A percentile compares a stretch with the other conserved stretches of the same genome.
phyloP scores from a whole-genome alignment of 2,329 filamentous ascomycete species.

The Cytospora paraplurivora region DNA sequence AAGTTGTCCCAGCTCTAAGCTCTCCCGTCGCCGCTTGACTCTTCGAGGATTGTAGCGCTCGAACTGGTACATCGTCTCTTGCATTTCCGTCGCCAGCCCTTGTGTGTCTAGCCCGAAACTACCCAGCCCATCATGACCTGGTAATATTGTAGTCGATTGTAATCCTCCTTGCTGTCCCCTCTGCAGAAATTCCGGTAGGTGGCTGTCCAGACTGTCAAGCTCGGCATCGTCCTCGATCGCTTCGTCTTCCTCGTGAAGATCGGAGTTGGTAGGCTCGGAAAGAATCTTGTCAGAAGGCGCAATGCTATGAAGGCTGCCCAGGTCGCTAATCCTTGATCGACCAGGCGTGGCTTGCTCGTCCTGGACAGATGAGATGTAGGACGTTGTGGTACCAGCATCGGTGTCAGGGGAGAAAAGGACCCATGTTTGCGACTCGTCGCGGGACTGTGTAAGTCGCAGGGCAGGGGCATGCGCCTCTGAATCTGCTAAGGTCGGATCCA shows the following conservation, averaged over 20 bases:
- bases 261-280: slow-evolving; percentile 36
- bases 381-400: slow-evolving; percentile 60
- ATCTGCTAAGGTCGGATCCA: slow-evolving; percentile 43
- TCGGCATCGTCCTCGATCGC: slow-evolving; percentile 70
- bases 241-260: slow-evolving; percentile 38
- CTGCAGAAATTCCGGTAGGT: slow-evolving; percentile 76
- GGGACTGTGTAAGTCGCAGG: slow-evolving; percentile 40
- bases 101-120: slow-evolving; percentile 72
- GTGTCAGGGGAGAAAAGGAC: slow-evolving; percentile 85
- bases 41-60: slow-evolving; percentile 80
- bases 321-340: slow-evolving; percentile 74
- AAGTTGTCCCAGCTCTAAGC: slow-evolving; percentile 52
- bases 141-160: slow-evolving; percentile 71
- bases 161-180: slow-evolving; percentile 43
- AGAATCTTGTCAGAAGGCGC: slow-evolving; percentile 55
- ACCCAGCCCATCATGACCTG: slow-evolving; percentile 87
- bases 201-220: slow-evolving; percentile 90
- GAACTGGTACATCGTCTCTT: slow-evolving; percentile 87
- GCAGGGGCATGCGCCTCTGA: slow-evolving; percentile 35
- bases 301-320: slow-evolving; percentile 74
- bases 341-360: slow-evolving; percentile 66
- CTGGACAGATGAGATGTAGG: slow-evolving; percentile 69
- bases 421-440: slow-evolving; percentile 88
- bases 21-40: slow-evolving; percentile 56
- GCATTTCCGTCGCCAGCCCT: slow-evolving; percentile 58